Evolutionary conservation across 1,284 basidiomycete genomes (phyloP), one percentile per base, ranked within the genome.

Genomic region (Pascua guehoae): DNA sequence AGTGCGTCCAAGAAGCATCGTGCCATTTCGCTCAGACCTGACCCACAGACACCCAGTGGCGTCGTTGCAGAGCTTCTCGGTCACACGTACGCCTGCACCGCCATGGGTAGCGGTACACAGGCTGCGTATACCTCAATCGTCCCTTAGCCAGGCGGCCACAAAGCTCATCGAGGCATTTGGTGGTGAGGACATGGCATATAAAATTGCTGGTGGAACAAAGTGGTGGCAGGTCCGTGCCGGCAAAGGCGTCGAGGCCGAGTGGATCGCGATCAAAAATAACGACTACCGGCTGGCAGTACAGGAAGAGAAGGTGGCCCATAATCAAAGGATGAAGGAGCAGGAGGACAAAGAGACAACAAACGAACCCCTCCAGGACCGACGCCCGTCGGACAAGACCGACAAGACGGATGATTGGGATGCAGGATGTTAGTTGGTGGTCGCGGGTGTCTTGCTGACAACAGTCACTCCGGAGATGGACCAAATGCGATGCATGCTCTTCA

Each of bases 151-250:
- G 36, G 91, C 95, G 0, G 91, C 95, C 1, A 76, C 79, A 8
- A 77, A 85, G 61, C 81, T 98, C 45, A 85, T 94, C 54, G 79
- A 84, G 57, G 91, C 86, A 1, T 81, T 98, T 12, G 94, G 95
- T 0, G 91, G 93, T 10, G 84, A 88, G 62, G 87, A 88, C 38
- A 79, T 82, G 51, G 84, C 89, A 10, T 84, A 85, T 63, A 83
- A 83, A 53, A 73, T 93, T 32, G 86, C 93, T 1, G 94, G 94
- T 15, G 95, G 94, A 2, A 85, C 86, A 8, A 92, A 92, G 69
- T 98, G 95, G 93, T 98, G 94, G 95, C 93, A 94, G 73, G 88
- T 92, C 16, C 85, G 91, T 40, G 86, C 87, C n/a, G 69, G 74
- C 85, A 57, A 79, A 80, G 70, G 91, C 82, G 88, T 91, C 65